Conservation (phyloP, 495 filamentous ascomycete species). For the Lasiosphaeria ovina region DNA sequence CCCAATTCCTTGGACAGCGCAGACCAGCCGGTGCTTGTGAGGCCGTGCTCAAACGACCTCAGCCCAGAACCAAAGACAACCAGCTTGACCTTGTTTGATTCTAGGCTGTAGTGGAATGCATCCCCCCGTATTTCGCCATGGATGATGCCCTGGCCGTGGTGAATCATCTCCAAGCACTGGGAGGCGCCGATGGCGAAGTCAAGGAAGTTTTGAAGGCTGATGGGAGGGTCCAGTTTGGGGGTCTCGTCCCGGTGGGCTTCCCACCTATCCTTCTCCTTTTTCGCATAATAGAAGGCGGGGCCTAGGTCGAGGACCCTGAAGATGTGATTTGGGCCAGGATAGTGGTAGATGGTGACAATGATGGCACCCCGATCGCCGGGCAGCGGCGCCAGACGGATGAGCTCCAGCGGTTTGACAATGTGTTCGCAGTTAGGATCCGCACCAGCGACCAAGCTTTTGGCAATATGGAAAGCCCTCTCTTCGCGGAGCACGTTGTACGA, state of each 20-base stretch:
- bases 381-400: conserved; percentile 62
- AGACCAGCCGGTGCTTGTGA: conserved; percentile 82
- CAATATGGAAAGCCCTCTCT: conserved; percentile 80
- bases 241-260: conserved; percentile 35
- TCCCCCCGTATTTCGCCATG: conserved; percentile 87
- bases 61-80: conserved; percentile 81
- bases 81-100: conserved; percentile 68
- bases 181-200: conserved; percentile 86
- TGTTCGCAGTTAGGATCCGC: conserved; percentile 72
- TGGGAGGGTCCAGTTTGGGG: conserved; percentile 52
- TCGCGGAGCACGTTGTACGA: conserved; percentile 76
- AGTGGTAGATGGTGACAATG: conserved; percentile 73
- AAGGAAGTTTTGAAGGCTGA: conserved; percentile 71
- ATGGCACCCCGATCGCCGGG: conserved; percentile 63
- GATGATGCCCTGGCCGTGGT: conserved; percentile 76
- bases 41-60: conserved; percentile 80
- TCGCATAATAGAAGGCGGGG: conserved; percentile 64
- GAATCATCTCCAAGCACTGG: conserved; percentile 80
- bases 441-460: conserved; percentile 64
- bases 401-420: conserved; percentile 71
- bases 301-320: conserved; percentile 70
- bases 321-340: conserved; percentile 72
- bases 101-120: conserved; percentile 77
- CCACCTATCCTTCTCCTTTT: conserved; percentile 47
- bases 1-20: conserved; percentile 74